Conservation (phyloP, 495 filamentous ascomycete genomes). For the Daldinia concentrica region DNA sequence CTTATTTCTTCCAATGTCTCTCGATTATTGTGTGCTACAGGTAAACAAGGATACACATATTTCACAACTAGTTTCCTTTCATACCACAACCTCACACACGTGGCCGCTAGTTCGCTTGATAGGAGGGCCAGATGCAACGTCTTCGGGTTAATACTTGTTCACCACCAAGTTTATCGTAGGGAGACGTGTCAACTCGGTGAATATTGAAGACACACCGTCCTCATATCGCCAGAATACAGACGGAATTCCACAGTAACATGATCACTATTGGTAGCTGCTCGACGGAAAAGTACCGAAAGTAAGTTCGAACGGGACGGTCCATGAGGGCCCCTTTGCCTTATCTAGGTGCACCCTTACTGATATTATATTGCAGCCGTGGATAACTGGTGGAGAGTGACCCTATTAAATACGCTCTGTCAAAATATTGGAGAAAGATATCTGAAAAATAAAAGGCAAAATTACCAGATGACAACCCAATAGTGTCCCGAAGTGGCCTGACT, state of each 20-base stretch:
- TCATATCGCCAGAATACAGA: conserved; percentile 12
- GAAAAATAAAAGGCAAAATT: conserved; percentile 1
- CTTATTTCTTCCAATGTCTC: conserved; percentile 10
- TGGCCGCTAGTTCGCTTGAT: conserved; percentile 1
- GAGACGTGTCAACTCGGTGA: conserved; percentile 15
- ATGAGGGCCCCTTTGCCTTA: background rate
- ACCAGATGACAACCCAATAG: background rate
- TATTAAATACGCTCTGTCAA: background rate
- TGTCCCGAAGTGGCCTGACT: conserved; percentile 5
- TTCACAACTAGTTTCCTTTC: conserved; percentile 6
- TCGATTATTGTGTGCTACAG: conserved; percentile 14
- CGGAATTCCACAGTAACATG: conserved; percentile 14
- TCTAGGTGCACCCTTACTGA: background rate
- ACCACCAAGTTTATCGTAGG: background rate
- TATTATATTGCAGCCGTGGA: background rate
- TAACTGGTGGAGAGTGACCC: background rate
- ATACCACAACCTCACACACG: conserved; percentile 3
- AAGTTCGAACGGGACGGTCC: conserved; percentile 13
- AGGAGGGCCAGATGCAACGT: background rate
- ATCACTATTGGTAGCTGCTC: conserved; percentile 4
- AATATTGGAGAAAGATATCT: background rate
- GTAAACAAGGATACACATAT: conserved; percentile 32
- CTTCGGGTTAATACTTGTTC: conserved; percentile 8
- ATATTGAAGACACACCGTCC: conserved; percentile 29
- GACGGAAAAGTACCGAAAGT: conserved; percentile 30